Evolutionary conservation across 257 asterid species (phyloP), one percentile per base, ranked within the genome.

Genomic region (Ocimum tenuiflorum): DNA sequence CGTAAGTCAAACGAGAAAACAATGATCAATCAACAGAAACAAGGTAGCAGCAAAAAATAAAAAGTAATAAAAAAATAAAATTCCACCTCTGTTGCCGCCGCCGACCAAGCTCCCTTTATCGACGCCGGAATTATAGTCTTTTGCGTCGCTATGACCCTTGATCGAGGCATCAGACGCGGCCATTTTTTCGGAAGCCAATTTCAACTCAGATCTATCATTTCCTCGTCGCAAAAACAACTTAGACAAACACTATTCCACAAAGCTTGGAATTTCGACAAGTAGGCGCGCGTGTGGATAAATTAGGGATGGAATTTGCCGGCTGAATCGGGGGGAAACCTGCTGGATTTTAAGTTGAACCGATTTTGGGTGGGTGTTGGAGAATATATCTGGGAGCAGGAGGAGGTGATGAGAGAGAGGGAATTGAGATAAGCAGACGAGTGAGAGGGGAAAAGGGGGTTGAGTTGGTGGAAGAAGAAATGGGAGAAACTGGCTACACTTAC

Each of bases 191-290:
- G 45, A 36, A 33, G 31, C 57, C 60, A 48, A 42, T 62, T 31
- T 60, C 60, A 75, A 52, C 74, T 60, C 92, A 88, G 96, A 85
- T 85, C 96, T 82, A 83, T 65, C 95, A 88, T 88, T 53, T 60
- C 79, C 76, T 38, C 72, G 15, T 64, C 43, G 65, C 60, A 57
- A 10, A 49, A 19, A 52, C 11, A 53, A 36, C 8, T 24, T 56
- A 63, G n/a, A n/a, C n/a, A n/a, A n/a, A n/a, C n/a, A n/a, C n/a
- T 39, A 70, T 65, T 42, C 4, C 60, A 23, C 56, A 60, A 60
- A 59, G 61, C 7, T 13, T 2, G 11, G 43, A 15, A 42, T 39
- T 53, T 78, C 71, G 19, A 60, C 31, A 12, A 29, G 11, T 39
- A 49, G 58, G 45, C 35, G 70, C 69, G 58, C 33, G 69, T 8